Base-by-base conservation (phyloP, 192 early-diverging fungal species). In the Entomortierella parvispora region DNA sequence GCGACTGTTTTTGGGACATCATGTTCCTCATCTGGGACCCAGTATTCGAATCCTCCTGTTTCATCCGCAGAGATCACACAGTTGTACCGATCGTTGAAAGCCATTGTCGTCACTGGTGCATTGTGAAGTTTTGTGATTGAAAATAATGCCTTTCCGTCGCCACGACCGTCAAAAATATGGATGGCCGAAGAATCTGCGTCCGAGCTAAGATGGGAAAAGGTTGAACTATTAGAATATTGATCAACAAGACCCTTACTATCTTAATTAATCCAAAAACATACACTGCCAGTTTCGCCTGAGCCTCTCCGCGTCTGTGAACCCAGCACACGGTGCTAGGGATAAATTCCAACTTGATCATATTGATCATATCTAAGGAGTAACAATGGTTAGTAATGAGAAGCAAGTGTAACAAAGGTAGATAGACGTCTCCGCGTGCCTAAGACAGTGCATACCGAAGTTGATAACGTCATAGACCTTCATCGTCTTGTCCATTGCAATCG, bases 381-480 rank as follows among this genome's bases (percentile, higher is more conserved):
- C 34, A 17, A 54, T 15, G 46, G 14, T 46, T 5, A 65, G 56
- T 34, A 17, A 81, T 18, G 22, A 23, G 31, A 29, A 1, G 10
- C 28, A 22, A 17, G 14, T 2, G 3, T 29, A 10, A 5, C 20
- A 15, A 64, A 31, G 12, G 7, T 20, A 42, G 12, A 33, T 25
- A 10, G n/a, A n/a, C n/a, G n/a, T n/a, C 28, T 6, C 17, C 18
- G 3, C 2, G 6, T 31, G 15, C 7, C 12, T 17, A n/a, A 23
- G 12, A 50, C 23, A 20, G 7, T 44, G 42, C 72, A 47, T 81
- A 93, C 92, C 94, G 86, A 99, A 99, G 77, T 97, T 96, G 33
- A 95, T 84, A 5, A 99, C 86, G 83, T 99, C 98, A 71, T 95
- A 99, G 8, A 99, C 84, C 71, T 99, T 99, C 65, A 98, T 65